Base-by-base conservation (phyloP, 345 rosid species). In the Brassica nigra region DNA sequence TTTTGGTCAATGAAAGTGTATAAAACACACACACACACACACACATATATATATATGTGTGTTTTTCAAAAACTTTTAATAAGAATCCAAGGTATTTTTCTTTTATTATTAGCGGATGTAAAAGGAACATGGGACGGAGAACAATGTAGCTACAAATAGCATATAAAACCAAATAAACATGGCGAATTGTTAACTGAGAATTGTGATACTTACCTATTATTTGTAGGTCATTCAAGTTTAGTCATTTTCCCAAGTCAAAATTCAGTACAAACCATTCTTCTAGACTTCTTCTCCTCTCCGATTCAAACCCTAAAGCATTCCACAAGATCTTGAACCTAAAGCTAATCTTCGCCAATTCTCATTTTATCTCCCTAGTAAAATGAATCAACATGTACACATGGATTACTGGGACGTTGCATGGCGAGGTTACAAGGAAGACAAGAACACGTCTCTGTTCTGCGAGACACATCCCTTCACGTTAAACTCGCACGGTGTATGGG, bases 401-500 rank as follows among this genome's bases (percentile, higher is more conserved):
- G 11, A 44, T 73, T 78, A 73, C 68, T 66, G 14, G 83, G 71
- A 80, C 27, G 15, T 80, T 2, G 54, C 83, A 80, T 70, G 76
- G 83, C 18, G 54, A 70, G 79, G 79, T 31, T 75, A 75, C 68
- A 68, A 2, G 16, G 15, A 52, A 39, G 66, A 54, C 66, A 64
- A 74, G 30, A 57, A 80, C 37, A 5, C 66, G 52, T 37, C 75
- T 54, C 18, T 8, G 2, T 70, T 74, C 28, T 81, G 84, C 74
- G 77, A 76, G 73, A 12, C 73, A 66, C 80, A 71, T 3, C 84
- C 84, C 47, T 7, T 1, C 18, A 34, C 29, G 20, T 30, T 76
- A 64, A 75, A 74, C 62, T 82, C 82, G 10, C 27, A 52, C 4
- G 84, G 84, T 2, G 2, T 82, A 54, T 78, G 84, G 84, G 84